Percentiles rank a stretch among this genome's conserved stretches.
Evolutionary conservation across 257 asterid species (phyloP).

Genomic region (Ballota nigra): DNA sequence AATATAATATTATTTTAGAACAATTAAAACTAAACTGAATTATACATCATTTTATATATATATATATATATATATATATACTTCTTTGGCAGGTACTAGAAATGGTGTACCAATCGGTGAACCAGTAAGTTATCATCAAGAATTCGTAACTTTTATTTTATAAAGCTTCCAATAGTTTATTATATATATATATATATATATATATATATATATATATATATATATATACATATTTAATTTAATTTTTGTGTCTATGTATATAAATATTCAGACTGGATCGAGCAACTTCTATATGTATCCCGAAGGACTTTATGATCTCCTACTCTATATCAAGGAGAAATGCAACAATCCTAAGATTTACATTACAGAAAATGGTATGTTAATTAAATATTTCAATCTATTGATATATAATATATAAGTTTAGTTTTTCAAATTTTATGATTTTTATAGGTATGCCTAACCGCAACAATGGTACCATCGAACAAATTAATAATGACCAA

Average conservation of each 20-base stretch:
- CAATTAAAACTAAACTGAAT: neutral
- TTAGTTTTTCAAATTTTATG: neutral
- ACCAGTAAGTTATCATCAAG: neutral
- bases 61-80: no score
- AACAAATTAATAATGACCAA: conserved; percentile 17
- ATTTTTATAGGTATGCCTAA: conserved; percentile 25
- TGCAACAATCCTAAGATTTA: conserved; percentile 38
- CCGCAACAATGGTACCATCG: neutral
- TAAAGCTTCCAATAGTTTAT: no score
- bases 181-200: neutral
- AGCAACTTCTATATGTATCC: conserved; percentile 31
- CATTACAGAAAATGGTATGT: conserved; percentile 39
- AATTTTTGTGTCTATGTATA: neutral
- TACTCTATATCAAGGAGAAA: conserved; percentile 33
- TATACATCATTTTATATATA: neutral
- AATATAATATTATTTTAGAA: no score
- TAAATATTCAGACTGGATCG: conserved; percentile 31
- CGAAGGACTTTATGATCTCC: conserved; percentile 39
- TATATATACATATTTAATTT: no score
- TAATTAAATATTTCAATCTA: neutral
- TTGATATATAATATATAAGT: neutral
- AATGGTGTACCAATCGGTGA: conserved; percentile 16
- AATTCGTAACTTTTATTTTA: neutral
- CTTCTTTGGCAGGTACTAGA: conserved; percentile 1
- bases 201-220: no score